These are phyloP conservation scores for Ligustrum vulgare DNA, from an alignment of 257 asterid genomes.

Conservation along the genomic window DNA sequence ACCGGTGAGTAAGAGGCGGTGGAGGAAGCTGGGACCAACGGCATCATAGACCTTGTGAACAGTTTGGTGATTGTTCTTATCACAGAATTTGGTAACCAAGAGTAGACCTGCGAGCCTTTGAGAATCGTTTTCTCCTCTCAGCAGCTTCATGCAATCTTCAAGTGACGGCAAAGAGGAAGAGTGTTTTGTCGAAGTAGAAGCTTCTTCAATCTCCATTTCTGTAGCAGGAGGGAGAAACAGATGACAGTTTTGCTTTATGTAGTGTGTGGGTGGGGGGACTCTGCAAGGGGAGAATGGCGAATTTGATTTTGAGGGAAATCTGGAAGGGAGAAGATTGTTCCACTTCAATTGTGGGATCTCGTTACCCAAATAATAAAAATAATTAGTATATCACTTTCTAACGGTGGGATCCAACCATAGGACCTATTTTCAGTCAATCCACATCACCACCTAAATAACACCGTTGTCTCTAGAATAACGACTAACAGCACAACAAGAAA, in stretches of 20 bases:
- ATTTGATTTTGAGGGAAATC: not conserved
- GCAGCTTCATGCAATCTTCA: slow-evolving; percentile 62
- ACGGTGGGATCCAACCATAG: too few species aligned
- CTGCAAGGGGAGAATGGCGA: not conserved
- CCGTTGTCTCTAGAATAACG: too few species aligned
- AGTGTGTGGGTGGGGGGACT: not conserved
- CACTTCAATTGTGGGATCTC: too few species aligned
- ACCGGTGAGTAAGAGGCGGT: slow-evolving; percentile 80
- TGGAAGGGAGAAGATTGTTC: not conserved
- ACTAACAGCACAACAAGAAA: too few species aligned
- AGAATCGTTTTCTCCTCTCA: slow-evolving; percentile 73
- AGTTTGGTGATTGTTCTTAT: slow-evolving; percentile 58
- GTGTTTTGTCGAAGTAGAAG: slow-evolving; percentile 19
- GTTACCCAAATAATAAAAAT: too few species aligned
- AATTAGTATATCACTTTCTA: too few species aligned
- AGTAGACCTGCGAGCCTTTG: slow-evolving; percentile 85
- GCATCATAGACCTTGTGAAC: slow-evolving; percentile 66
- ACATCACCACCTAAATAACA: too few species aligned
- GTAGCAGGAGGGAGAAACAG: not conserved
- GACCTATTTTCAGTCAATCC: too few species aligned
- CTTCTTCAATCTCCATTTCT: not conserved
- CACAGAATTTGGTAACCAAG: slow-evolving; percentile 66
- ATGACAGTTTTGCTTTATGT: not conserved
- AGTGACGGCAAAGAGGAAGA: slow-evolving; percentile 32
- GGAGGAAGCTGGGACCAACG: slow-evolving; percentile 66